Base-by-base conservation (phyloP, 805 yeast genomes). In the Spencermartinsiella europaea region DNA sequence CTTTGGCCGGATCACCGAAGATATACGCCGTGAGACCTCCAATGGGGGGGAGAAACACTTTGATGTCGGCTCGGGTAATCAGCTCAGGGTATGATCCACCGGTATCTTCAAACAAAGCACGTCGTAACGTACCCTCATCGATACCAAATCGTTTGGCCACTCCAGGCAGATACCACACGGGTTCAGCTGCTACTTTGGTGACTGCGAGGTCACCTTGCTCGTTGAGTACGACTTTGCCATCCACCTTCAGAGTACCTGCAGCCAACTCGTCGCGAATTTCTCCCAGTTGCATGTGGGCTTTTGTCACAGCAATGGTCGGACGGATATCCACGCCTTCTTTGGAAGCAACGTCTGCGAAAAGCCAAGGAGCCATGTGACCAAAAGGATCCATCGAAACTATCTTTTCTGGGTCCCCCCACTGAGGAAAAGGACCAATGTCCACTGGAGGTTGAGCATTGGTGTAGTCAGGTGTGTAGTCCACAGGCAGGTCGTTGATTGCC, bases 31-130 rank as follows among this genome's bases (percentile, higher is more conserved):
- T 80, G 45, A 74, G 60, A 14, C 85, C 85, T 37, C 86, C 86
- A 59, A 80, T 80, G 43, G 86, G 85, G 38, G 85, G 85, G 51
- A 80, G 64, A 55, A 80, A 80, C 15, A 77, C 76, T 58, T 80
- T 80, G 52, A 80, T 73, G 60, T 80, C 85, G 5, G 83, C 82
- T 61, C 86, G 75, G 4, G 85, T 80, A 44, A 80, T 69, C 53
- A 80, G 68, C 63, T 80, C 85, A 14, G 85, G 85, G 59, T 80
- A 80, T 75, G 80, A 79, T 35, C 85, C 85, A 56, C 81, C 82
- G 41, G 85, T 80, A 58, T 80, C 85, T 59, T 80, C 80, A 59
- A 80, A 80, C 51, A 80, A 66, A 2, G 82, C 78, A 42, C 77
- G 72, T 60, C 85, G 73, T 40, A 80, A 68, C 41, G 76, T 76